Evolutionary conservation across 495 filamentous ascomycete species (phyloP), one percentile per base, ranked within the genome.

Genomic region (Talaromyces liani): DNA sequence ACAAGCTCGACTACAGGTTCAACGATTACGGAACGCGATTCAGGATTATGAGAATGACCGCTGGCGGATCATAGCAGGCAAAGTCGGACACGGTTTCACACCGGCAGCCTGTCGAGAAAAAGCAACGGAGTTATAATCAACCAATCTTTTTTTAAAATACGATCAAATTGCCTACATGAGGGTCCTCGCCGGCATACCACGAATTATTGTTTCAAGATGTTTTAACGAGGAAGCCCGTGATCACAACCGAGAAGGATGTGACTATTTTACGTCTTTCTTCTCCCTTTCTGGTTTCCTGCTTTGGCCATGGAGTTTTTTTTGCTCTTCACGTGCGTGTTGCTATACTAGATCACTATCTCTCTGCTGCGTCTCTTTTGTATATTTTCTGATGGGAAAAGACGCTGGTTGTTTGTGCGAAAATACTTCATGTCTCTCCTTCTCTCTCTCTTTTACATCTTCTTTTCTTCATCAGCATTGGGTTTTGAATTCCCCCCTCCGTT

Each of bases 11-110:
- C 22, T 34, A 34, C 67, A 96, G 92, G 86, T 93, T 55, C 82
- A 87, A 73, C 87, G 88, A 67, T 86, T 97, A 65, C 86, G 85
- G 49, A 86, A 82, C 54, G 92, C 92, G 18, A 84, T 95, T 65
- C 83, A 90, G 69, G 91, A 94, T 67, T 96, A 96, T 76, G 91
- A 96, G 69, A 87, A 89, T 72, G 91, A 96, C 70, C 88, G 89
- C 65, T 97, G 92, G 92, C 85, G 90, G 59, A 87, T 92, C 69
- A 85, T 97, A 58, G 86, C 92, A 67, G 87, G 86, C 68, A 96
- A 95, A 74, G 86, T 97, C 67, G 92, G 92, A 36, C 87, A 83
- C 62, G 91, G 92, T 14, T 92, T 93, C 69, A 92, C 90, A 9
- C 88, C 92, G 10, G 84, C 84, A 39, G 91, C 91, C 18, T 97